A percentile compares a stretch with the other conserved stretches of the same genome.
Evolutionary conservation across 495 filamentous ascomycete species (phyloP).

Genomic region (Choiromyces venosus): DNA sequence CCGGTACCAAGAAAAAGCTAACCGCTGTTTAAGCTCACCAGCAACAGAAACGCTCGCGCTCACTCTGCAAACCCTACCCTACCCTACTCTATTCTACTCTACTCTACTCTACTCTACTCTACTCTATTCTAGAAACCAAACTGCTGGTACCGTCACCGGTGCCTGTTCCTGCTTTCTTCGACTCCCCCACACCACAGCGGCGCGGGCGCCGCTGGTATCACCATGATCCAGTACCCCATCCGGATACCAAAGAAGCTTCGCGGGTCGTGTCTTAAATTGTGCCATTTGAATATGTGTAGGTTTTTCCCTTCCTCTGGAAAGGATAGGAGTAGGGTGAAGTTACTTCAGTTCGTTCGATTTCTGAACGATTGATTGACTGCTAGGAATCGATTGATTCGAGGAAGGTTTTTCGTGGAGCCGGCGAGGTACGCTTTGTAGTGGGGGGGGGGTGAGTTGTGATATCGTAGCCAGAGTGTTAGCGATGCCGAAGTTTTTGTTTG

Average conservation of each 20-base stretch:
- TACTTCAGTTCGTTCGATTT: neutral
- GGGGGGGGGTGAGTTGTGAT: neutral
- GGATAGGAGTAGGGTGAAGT: neutral
- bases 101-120: no score
- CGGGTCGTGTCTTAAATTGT: neutral
- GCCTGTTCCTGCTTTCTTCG: neutral
- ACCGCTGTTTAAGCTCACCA: neutral
- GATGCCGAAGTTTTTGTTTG: neutral
- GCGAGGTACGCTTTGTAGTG: neutral
- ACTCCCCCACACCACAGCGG: no score
- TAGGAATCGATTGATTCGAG: neutral
- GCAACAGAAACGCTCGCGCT: neutral
- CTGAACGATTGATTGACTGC: neutral
- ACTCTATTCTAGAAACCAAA: no score
- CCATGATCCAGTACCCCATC: neutral
- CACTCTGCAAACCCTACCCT: neutral
- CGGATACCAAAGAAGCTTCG: neutral
- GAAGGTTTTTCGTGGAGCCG: neutral
- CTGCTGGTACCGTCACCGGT: neutral
- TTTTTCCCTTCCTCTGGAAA: no score
- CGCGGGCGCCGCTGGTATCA: neutral
- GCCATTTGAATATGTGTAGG: neutral
- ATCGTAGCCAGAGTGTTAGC: neutral
- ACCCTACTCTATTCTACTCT: no score
- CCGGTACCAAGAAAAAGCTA: neutral